phyloP scores from a whole-genome alignment of 78 protist genomes.

The Emiliania huxleyi region DNA sequence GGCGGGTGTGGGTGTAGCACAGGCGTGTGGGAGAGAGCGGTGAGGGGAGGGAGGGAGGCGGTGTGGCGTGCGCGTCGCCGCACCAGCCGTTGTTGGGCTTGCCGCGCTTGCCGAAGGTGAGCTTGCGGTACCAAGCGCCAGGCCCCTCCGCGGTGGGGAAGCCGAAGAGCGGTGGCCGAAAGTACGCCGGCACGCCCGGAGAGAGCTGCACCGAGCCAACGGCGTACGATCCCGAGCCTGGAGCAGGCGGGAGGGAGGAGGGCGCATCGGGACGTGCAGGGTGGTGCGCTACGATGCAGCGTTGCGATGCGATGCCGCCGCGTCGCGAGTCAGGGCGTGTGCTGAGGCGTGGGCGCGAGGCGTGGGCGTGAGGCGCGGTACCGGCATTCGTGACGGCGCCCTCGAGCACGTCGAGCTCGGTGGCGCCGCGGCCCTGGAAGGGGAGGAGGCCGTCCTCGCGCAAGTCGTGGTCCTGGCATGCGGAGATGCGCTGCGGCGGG shows the following conservation, averaged over 20 bases:
- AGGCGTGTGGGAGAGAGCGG: no score
- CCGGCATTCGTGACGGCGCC: background rate
- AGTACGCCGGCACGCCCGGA: background rate
- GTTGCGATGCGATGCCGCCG: no score
- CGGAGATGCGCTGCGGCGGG: conserved; percentile 1
- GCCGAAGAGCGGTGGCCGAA: background rate
- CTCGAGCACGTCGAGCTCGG: conserved; percentile 6
- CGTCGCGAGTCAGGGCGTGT: no score
- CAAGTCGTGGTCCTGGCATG: background rate
- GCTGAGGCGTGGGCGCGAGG: no score
- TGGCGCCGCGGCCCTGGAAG: conserved; percentile 8
- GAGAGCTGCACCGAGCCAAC: conserved; percentile 2
- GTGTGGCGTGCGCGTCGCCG: no score
- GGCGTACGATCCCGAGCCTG: background rate
- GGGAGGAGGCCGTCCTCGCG: background rate
- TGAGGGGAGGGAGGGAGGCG: no score
- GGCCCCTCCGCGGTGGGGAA: background rate
- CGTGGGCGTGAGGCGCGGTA: no score
- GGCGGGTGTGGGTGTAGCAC: no score
- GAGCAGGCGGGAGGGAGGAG: no score
- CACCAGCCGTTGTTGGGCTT: background rate
- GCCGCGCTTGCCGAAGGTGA: background rate
- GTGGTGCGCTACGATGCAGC: no score
- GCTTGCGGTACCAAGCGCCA: background rate
- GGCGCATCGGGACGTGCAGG: no score